Base-by-base conservation (phyloP, 2,329 filamentous ascomycete species). In the Colletotrichum salicis region DNA sequence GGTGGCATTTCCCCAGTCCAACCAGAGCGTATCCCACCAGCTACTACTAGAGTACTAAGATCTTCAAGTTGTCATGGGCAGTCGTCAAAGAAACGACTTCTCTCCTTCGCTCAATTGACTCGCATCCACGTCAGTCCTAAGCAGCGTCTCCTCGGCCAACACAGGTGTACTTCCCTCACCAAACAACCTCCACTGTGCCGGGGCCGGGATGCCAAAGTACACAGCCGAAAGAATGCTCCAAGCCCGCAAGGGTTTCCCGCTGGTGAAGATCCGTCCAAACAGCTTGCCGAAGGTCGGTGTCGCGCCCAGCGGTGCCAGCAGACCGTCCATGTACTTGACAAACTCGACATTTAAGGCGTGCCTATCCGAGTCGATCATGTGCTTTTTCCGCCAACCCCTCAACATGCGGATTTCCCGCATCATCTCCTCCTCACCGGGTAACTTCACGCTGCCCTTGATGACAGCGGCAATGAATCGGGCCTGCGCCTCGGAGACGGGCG, bases 161-260 rank as follows among this genome's bases (percentile, higher is more conserved):
- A 76, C 75, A 15, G 76, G 63, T 52, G 76, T 79, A 0, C 73
- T 74, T 7, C 80, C 80, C 8, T 80, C 63, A 3, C 82, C 82
- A 61, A 77, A 78, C 12, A 82, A 67, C 41, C 81, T 74, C 76
- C 80, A 83, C 73, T 81, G 79, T 24, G 80, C 81, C 10, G 76
- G 77, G 19, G 76, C 78, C n/a, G 78, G 78, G 4, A 82, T 74
- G 35, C 80, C 79, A 63, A 82, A 81, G 74, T 81, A 82, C 37
- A 83, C 79, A 3, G 79, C 77, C 12, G 73, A 76, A 24, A 82
- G 71, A 3, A 81, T 74, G 22, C 71, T 73, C 24, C 79, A 62
- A 1, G 78, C 76, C n/a, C 65, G 68, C 52, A 75, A 62, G 6
- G 79, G 80, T n/a, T 71, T 75, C 7, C 76, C 75, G 31, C 75